Percentiles rank a stretch among this genome's conserved stretches.
Conservation (phyloP, 2,329 filamentous ascomycete genomes). For the Botrytis fabae region DNA sequence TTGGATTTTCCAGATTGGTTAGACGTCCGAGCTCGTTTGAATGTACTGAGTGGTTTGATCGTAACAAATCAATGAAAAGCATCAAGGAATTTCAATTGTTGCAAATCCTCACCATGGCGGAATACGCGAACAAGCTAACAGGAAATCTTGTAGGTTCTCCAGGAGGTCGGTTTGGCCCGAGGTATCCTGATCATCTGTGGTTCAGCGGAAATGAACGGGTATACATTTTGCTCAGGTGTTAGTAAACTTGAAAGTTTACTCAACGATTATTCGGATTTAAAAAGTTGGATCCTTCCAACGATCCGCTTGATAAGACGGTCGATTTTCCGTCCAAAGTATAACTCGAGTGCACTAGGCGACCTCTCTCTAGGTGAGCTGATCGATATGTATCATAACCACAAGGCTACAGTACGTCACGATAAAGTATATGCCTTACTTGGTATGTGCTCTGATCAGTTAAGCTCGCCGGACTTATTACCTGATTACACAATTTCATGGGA, state of each 20-base stretch:
- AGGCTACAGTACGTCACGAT: not conserved
- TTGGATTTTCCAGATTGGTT: not conserved
- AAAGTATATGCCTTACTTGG: conserved; percentile 5
- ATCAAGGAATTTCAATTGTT: not conserved
- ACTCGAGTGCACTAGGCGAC: not conserved
- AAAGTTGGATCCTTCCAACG: not conserved
- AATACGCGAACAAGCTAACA: not conserved
- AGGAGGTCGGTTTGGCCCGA: conserved; percentile 5
- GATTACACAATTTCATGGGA: not conserved
- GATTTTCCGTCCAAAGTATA: not conserved
- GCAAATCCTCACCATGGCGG: not conserved
- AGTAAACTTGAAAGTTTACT: not conserved
- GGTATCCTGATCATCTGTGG: not conserved
- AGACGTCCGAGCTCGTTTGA: not conserved
- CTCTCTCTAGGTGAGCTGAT: not conserved
- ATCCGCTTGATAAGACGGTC: not conserved
- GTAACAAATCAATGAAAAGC: not conserved
- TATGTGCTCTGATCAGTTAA: not conserved
- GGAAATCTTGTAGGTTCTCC: not conserved
- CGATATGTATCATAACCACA: not conserved
- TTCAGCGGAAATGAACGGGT: not conserved
- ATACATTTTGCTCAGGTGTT: not conserved
- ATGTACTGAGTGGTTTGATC: not conserved
- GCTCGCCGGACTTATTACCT: not conserved
- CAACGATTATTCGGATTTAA: not conserved